Conservation (phyloP, 306 rosid species). For the Fragaria iinumae region DNA sequence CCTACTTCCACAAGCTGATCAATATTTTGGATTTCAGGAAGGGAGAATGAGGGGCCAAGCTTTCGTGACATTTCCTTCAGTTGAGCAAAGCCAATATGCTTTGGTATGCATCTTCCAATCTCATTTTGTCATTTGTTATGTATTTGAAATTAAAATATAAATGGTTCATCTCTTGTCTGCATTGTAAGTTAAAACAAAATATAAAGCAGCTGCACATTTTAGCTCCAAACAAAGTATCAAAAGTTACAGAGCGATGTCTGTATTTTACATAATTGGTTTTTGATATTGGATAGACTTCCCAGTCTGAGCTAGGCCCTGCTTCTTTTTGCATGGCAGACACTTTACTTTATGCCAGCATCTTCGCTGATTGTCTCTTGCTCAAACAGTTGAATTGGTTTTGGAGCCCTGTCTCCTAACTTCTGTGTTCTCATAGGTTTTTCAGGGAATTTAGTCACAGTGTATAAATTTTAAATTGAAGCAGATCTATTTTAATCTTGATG, state of each 20-base stretch:
- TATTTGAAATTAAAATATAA: neutral
- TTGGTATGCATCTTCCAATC: slow-evolving; percentile 48
- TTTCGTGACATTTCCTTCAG: slow-evolving; percentile 81
- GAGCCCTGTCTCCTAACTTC: neutral
- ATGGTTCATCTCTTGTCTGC: neutral
- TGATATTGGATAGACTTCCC: neutral
- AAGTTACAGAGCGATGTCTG: neutral
- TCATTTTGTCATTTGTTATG: neutral
- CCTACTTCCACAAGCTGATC: neutral
- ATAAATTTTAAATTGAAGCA: neutral
- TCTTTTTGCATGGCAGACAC: neutral
- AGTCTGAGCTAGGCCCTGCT: neutral
- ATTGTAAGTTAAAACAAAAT: neutral
- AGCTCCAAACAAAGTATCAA: neutral
- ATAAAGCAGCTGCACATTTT: neutral
- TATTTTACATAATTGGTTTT: neutral
- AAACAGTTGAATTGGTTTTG: neutral
- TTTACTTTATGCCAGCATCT: neutral
- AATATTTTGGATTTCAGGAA: slow-evolving; percentile 58
- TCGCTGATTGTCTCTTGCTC: neutral
- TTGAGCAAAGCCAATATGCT: slow-evolving; percentile 77
- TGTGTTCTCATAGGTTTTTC: neutral
- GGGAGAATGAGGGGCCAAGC: slow-evolving; percentile 99
- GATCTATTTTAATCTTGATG: neutral
- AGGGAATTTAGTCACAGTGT: neutral